These are phyloP conservation scores for Nigrospora oryzae DNA, from an alignment of 2,329 filamentous ascomycete genomes.

Conservation along the genomic window DNA sequence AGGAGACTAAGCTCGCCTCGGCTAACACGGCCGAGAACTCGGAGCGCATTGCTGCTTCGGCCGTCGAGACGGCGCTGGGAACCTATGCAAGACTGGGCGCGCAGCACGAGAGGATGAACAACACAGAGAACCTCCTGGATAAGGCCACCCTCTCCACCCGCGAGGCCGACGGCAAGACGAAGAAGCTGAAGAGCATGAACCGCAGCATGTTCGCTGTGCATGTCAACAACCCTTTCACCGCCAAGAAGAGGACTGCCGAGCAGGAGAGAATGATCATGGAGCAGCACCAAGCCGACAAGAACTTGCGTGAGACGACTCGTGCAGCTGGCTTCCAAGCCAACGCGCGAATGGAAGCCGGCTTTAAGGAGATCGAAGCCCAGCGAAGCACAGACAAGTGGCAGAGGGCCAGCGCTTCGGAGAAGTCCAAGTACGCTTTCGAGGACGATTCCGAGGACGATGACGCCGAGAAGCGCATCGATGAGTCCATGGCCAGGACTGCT, in stretches of 20 bases:
- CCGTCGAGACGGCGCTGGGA: conserved; percentile 61
- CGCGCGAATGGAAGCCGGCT: conserved; percentile 41
- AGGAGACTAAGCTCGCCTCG: conserved; percentile 67
- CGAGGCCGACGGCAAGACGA: conserved; percentile 69
- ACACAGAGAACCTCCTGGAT: conserved; percentile 77
- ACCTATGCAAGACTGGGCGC: conserved; percentile 66
- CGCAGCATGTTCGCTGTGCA: conserved; percentile 85
- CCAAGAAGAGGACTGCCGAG: conserved; percentile 52
- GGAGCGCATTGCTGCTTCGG: conserved; percentile 57
- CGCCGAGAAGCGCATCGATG: conserved; percentile 55
- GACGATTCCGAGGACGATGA: conserved; percentile 41
- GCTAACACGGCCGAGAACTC: conserved; percentile 52
- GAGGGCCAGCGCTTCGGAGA: conserved; percentile 42
- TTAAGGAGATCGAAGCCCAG: conserved; percentile 16
- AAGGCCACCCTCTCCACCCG: conserved; percentile 68
- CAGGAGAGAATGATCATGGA: conserved; percentile 63
- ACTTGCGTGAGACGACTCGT: conserved; percentile 55
- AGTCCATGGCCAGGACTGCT: conserved; percentile 59
- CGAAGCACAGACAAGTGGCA: conserved; percentile 5
- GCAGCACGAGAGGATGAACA: conserved; percentile 74
- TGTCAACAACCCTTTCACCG: conserved; percentile 70
- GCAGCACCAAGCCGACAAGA: conserved; percentile 57
- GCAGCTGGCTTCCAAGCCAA: conserved; percentile 42
- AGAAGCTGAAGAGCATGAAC: conserved; percentile 78
- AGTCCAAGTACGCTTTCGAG: conserved; percentile 70